A percentile compares a stretch with the other conserved stretches of the same genome.
phyloP scores from a whole-genome alignment of 202 grass and related monocot genomes.

The Zizania palustris region DNA sequence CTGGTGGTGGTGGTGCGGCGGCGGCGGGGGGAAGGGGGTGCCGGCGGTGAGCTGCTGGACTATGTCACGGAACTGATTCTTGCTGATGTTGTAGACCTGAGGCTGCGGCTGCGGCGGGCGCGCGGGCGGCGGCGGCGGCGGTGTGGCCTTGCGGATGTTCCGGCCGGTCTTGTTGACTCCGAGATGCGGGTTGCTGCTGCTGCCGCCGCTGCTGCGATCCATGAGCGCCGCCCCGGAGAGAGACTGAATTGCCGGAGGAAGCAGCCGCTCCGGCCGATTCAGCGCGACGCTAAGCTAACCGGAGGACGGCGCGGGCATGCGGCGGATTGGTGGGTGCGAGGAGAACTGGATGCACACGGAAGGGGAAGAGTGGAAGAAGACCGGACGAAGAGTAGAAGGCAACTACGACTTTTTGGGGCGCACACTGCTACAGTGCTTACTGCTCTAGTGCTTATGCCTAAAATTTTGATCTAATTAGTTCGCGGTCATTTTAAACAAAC shows the following conservation, averaged over 20 bases:
- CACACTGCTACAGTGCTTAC: no score
- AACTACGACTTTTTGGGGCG: no score
- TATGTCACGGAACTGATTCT: slow-evolving; percentile 93
- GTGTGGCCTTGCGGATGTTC: slow-evolving; percentile 78
- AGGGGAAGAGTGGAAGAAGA: not conserved
- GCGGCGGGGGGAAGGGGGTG: slow-evolving; percentile 49
- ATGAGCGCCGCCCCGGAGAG: slow-evolving; percentile 7
- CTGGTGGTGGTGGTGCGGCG: slow-evolving; percentile 11
- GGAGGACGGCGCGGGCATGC: not conserved
- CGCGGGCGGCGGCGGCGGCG: slow-evolving; percentile 35
- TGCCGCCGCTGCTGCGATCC: slow-evolving; percentile 41
- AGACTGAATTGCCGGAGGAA: not conserved
- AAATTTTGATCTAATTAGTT: no score
- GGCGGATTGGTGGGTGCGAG: not conserved
- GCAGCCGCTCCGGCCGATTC: not conserved
- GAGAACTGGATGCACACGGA: slow-evolving; percentile 24
- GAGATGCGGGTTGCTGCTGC: slow-evolving; percentile 61
- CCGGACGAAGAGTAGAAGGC: no score
- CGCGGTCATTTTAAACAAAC: no score
- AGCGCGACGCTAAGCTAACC: not conserved
- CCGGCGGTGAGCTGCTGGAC: slow-evolving; percentile 95
- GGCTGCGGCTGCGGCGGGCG: slow-evolving; percentile 84
- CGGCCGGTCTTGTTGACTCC: slow-evolving; percentile 84
- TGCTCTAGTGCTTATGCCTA: no score
- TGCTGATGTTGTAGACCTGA: slow-evolving; percentile 99